Percentiles rank a stretch among this genome's conserved stretches.
Evolutionary conservation across 164 flowering plant genomes (phyloP).

Genomic region (Annona cherimola): DNA sequence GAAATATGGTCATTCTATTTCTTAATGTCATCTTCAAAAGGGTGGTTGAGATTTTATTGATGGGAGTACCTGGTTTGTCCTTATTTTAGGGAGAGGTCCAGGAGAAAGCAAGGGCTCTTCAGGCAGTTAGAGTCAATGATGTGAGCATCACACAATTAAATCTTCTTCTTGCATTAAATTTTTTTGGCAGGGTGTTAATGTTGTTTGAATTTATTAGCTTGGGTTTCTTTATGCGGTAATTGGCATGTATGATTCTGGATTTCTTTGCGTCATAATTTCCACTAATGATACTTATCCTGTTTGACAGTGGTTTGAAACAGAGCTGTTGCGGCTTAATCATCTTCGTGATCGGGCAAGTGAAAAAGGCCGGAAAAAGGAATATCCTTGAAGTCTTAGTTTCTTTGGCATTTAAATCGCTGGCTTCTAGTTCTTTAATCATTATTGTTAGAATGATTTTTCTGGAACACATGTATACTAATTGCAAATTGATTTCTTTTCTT

Average conservation of each 20-base stretch:
- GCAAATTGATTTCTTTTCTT: too few relatives aligned
- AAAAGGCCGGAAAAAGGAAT: slow-evolving; percentile 78
- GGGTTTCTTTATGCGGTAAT: too few relatives aligned
- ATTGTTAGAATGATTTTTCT: neutral
- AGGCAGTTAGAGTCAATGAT: slow-evolving; percentile 79
- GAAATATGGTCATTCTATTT: neutral
- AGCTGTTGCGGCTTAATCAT: slow-evolving; percentile 72
- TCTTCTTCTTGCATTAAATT: neutral
- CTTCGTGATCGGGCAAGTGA: slow-evolving; percentile 99
- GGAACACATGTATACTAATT: neutral
- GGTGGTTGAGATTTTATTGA: neutral
- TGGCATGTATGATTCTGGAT: neutral
- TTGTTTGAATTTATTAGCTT: neutral
- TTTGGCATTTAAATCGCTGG: neutral
- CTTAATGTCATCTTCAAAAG: neutral
- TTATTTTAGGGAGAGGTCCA: slow-evolving; percentile 75
- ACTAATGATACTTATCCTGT: neutral
- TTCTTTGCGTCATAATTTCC: neutral
- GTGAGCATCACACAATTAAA: slow-evolving; percentile 39
- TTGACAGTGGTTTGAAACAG: slow-evolving; percentile 78
- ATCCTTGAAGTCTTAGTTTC: slow-evolving; percentile 52
- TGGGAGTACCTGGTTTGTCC: slow-evolving; percentile 1
- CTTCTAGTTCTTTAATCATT: neutral
- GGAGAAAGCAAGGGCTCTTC: slow-evolving; percentile 77
- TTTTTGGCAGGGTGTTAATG: neutral